Percentiles rank a stretch among this genome's conserved stretches.
Evolutionary conservation across 2,329 filamentous ascomycete genomes (phyloP).

Genomic region (Aspergillus oerlinghausenensis): DNA sequence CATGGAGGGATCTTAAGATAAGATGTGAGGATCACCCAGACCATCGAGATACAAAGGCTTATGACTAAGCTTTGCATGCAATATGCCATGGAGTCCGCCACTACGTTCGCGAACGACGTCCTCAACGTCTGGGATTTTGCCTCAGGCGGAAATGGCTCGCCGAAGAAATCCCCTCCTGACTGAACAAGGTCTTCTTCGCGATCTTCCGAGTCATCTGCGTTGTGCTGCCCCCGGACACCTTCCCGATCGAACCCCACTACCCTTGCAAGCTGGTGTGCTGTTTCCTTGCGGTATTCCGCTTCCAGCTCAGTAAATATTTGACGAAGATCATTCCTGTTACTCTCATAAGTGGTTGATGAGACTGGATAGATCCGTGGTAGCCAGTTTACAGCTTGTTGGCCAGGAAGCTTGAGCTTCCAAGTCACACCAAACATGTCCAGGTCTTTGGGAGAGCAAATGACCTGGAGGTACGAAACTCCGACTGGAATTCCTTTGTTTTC

Average conservation of each 20-base stretch:
- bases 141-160: neutral
- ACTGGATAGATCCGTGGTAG: constrained; percentile 23
- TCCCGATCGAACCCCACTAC: neutral
- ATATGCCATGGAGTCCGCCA: neutral
- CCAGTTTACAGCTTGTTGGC: constrained; percentile 15
- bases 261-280: neutral
- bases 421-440: constrained; percentile 22
- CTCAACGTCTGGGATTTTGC: neutral
- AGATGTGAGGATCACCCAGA: neutral
- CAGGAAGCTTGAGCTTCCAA: constrained; percentile 20
- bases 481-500: constrained; percentile 1
- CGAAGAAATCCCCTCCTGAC: neutral
- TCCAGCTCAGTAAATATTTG: constrained; percentile 3
- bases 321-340: constrained; percentile 9
- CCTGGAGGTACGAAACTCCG: constrained; percentile 18
- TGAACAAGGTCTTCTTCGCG: neutral
- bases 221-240: neutral
- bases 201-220: neutral
- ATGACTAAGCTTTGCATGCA: neutral
- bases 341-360: constrained; percentile 5
- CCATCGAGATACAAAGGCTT: neutral
- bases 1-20: neutral
- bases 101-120: neutral
- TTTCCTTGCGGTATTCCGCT: neutral
- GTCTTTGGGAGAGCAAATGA: constrained; percentile 21